Percentiles rank a stretch among this genome's conserved stretches.
phyloP scores from a whole-genome alignment of 192 early-diverging fungal genomes.

The Coemansia erecta region DNA sequence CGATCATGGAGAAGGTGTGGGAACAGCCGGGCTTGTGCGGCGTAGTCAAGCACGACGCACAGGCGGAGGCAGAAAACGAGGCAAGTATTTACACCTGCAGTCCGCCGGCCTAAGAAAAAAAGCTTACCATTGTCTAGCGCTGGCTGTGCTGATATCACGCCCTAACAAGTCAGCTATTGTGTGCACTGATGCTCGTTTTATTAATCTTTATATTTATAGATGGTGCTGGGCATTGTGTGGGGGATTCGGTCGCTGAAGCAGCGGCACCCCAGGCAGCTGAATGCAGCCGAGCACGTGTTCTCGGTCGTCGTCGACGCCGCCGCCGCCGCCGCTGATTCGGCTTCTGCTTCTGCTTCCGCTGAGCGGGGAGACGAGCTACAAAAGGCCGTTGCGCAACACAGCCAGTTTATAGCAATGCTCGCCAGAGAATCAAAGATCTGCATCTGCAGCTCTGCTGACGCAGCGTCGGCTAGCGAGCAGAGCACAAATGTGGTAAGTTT shows the following conservation, averaged over 20 bases:
- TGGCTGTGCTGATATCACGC: no score
- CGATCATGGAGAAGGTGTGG: constrained; percentile 49
- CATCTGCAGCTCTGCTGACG: no score
- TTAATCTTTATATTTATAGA: constrained; percentile 21
- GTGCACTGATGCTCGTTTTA: not conserved
- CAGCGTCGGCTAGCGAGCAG: no score
- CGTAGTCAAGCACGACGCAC: constrained; percentile 10
- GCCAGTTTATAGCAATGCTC: no score
- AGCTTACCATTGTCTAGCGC: not conserved
- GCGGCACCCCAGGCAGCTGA: constrained; percentile 18
- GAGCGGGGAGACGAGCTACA: no score
- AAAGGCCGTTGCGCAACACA: no score
- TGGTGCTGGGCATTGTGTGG: constrained; percentile 35
- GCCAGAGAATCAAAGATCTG: no score
- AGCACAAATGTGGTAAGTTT: no score
- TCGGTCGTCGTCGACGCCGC: constrained; percentile 18
- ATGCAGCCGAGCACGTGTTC: constrained; percentile 4
- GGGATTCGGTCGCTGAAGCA: constrained; percentile 48
- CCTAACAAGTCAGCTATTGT: not conserved
- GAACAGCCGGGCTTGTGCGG: not conserved
- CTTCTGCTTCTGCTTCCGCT: no score
- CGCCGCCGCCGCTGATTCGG: not conserved
- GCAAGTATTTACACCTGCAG: constrained; percentile 16
- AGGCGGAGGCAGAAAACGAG: constrained; percentile 38
- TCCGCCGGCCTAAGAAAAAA: not conserved